Evolutionary conservation across 306 rosid species (phyloP).

Genomic region (Trifolium dubium): DNA sequence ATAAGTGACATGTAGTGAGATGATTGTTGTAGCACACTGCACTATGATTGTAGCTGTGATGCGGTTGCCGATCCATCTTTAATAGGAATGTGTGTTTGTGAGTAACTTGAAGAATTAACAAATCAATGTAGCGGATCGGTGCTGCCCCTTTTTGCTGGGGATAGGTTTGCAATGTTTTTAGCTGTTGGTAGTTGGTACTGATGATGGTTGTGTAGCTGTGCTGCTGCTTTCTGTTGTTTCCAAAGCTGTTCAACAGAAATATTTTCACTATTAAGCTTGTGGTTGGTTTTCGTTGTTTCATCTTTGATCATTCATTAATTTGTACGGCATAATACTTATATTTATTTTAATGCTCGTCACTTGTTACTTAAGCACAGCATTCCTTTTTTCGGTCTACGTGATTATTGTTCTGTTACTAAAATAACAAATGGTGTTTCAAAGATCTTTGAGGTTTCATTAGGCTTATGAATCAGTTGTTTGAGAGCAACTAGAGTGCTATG

Average conservation of each 20-base stretch:
- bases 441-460: not conserved
- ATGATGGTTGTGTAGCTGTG: conserved; percentile 51
- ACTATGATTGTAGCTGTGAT: conserved; percentile 58
- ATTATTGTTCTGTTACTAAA: conserved; percentile 24
- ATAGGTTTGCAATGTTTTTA: conserved; percentile 52
- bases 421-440: not conserved
- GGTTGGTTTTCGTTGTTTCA: conserved; percentile 3
- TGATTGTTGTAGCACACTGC: conserved; percentile 51
- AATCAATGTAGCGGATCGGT: conserved; percentile 53
- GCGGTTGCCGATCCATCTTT: conserved; percentile 61
- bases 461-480: not conserved
- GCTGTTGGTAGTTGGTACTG: conserved; percentile 43
- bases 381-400: not conserved
- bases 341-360: not conserved
- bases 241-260: conserved; percentile 32
- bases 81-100: conserved; percentile 52
- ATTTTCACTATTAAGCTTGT: conserved; percentile 24
- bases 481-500: not conserved
- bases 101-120: conserved; percentile 49
- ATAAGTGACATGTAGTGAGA: conserved; percentile 62
- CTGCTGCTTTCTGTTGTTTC: conserved; percentile 51
- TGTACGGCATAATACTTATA: conserved; percentile 1
- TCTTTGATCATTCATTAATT: conserved; percentile 14
- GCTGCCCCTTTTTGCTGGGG: conserved; percentile 59
- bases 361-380: not conserved